These are phyloP conservation scores for Aspergillus sp. DNA, from an alignment of 2,329 filamentous ascomycete genomes.

Conservation along the genomic window DNA sequence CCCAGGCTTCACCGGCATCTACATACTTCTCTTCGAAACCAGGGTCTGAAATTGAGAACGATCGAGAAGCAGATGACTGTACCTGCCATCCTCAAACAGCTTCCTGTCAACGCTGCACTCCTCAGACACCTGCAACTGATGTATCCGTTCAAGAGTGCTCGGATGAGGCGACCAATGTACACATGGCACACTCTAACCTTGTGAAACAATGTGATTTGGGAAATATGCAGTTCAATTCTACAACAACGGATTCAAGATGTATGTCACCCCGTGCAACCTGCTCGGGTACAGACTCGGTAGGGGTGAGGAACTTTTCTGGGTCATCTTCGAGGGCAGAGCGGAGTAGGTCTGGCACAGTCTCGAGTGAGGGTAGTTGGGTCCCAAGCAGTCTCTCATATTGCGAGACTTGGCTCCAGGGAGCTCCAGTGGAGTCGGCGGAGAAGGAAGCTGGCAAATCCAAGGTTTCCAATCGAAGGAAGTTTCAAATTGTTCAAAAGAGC, in stretches of 20 bases:
- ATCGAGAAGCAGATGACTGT: slow-evolving; percentile 11
- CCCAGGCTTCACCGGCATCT: slow-evolving; percentile 27
- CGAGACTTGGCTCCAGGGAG: slow-evolving; percentile 39
- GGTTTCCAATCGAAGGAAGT: slow-evolving; percentile 35
- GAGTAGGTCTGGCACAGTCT: slow-evolving; percentile 34
- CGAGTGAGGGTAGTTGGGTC: slow-evolving; percentile 40
- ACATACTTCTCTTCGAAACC: slow-evolving; percentile 27
- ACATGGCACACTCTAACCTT: slow-evolving; percentile 33
- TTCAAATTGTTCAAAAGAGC: slow-evolving; percentile 38
- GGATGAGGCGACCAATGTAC: slow-evolving; percentile 29
- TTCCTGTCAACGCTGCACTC: slow-evolving; percentile 18
- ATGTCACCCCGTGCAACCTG: slow-evolving; percentile 15
- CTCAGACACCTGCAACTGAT: slow-evolving; percentile 15
- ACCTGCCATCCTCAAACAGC: slow-evolving; percentile 6
- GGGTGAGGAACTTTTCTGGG: slow-evolving; percentile 14
- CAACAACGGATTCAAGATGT: slow-evolving; percentile 11
- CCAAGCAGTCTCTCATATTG: slow-evolving; percentile 39
- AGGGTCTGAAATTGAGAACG: slow-evolving; percentile 21
- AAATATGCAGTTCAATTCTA: slow-evolving; percentile 14
- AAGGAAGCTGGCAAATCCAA: slow-evolving; percentile 24
- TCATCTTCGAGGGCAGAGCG: slow-evolving; percentile 29
- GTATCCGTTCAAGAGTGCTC: slow-evolving; percentile 9
- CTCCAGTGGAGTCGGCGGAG: slow-evolving; percentile 31
- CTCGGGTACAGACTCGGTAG: slow-evolving; percentile 14
- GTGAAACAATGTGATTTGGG: slow-evolving; percentile 27